Conservation (phyloP, 805 yeast genomes). For the Suhomyces prunicola region DNA sequence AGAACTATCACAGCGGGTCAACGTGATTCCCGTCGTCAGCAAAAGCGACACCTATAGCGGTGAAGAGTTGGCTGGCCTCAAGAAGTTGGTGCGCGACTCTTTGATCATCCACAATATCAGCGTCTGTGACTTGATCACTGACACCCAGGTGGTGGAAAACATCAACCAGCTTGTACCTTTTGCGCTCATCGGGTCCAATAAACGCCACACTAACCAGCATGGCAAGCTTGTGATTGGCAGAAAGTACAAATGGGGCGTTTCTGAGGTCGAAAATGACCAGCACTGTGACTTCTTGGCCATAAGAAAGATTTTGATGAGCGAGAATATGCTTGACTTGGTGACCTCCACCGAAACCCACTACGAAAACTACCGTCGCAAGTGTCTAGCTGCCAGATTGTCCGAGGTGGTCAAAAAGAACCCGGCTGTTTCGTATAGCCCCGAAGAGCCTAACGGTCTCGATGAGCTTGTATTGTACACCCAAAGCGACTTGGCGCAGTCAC, state of each 20-base stretch:
- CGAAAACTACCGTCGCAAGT: conserved; percentile 61
- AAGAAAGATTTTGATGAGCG: conserved; percentile 61
- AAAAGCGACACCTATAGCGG: conserved; percentile 33
- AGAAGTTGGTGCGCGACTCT: conserved; percentile 20
- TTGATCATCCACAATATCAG: conserved; percentile 24
- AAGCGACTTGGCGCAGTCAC: conserved; percentile 27
- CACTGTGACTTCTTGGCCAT: conserved; percentile 76
- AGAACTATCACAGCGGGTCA: conserved; percentile 29
- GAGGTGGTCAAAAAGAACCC: conserved; percentile 4
- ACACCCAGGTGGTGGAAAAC: conserved; percentile 22
- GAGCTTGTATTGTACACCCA: conserved; percentile 38
- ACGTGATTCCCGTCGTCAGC: conserved; percentile 38
- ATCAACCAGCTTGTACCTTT: conserved; percentile 56
- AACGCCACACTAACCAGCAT: conserved; percentile 11
- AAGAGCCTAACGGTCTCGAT: conserved; percentile 23
- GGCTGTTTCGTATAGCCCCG: not conserved
- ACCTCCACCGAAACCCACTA: conserved; percentile 74
- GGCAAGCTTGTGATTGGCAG: conserved; percentile 54
- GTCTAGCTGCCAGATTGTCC: conserved; percentile 49
- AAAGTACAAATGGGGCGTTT: conserved; percentile 77
- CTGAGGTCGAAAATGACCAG: conserved; percentile 72
- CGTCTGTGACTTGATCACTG: conserved; percentile 29
- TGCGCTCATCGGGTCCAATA: conserved; percentile 66
- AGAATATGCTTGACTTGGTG: conserved; percentile 75
- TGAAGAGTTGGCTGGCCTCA: conserved; percentile 25